Evolutionary conservation across 2,329 filamentous ascomycete species (phyloP).

Genomic region (Microsporum canis): DNA sequence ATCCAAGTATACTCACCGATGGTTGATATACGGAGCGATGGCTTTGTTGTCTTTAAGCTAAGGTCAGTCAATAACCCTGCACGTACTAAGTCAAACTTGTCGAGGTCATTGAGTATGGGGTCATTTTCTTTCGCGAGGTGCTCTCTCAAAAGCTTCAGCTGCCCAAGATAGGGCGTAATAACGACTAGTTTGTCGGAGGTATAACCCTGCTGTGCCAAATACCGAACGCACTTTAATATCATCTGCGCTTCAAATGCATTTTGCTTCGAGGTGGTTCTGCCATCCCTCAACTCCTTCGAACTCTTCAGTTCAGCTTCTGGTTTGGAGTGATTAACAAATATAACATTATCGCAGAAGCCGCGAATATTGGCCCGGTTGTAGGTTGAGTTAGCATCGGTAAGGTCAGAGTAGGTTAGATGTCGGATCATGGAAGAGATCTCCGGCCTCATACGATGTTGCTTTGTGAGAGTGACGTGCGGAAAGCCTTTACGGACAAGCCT

Average conservation of each 20-base stretch:
- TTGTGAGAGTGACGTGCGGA: slow-evolving; percentile 43
- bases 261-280: slow-evolving; percentile 43
- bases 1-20: slow-evolving; percentile 45
- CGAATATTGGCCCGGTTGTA: slow-evolving; percentile 36
- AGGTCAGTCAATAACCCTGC: slow-evolving; percentile 50
- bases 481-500: slow-evolving; percentile 48
- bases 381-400: slow-evolving; percentile 47
- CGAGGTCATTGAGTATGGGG: slow-evolving; percentile 56
- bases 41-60: slow-evolving; percentile 42
- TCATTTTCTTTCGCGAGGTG: slow-evolving; percentile 48
- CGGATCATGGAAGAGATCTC: slow-evolving; percentile 53
- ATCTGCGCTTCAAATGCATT: slow-evolving; percentile 57
- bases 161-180: slow-evolving; percentile 49
- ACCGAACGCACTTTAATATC: slow-evolving; percentile 53
- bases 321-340: slow-evolving; percentile 55
- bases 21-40: slow-evolving; percentile 51
- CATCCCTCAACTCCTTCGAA: slow-evolving; percentile 43
- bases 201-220: slow-evolving; percentile 62
- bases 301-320: slow-evolving; percentile 39
- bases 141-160: slow-evolving; percentile 40
- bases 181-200: slow-evolving; percentile 54
- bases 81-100: slow-evolving; percentile 50
- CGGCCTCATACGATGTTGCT: slow-evolving; percentile 59
- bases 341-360: slow-evolving; percentile 49
- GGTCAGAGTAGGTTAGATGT: slow-evolving; percentile 49